A percentile compares a stretch with the other conserved stretches of the same genome.
phyloP scores from a whole-genome alignment of 2,329 filamentous ascomycete species.

The Ophiostoma australiae region DNA sequence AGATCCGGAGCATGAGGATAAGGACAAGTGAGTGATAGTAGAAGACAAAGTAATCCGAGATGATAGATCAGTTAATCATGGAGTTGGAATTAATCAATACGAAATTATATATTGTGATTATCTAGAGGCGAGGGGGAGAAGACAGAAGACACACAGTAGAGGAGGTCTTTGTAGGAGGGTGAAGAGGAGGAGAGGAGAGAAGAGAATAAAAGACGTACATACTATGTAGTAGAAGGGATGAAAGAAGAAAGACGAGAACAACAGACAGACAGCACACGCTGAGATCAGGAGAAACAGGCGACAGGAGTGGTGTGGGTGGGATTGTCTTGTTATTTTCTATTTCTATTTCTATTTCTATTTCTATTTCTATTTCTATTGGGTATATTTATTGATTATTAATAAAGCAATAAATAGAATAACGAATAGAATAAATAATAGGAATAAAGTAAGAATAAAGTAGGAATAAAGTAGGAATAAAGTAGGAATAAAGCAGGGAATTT shows the following conservation, averaged over 20 bases:
- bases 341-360: too few relatives aligned
- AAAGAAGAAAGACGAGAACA: neutral
- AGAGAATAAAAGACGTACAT: neutral
- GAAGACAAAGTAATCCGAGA: too few relatives aligned
- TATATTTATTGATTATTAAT: neutral
- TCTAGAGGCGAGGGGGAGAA: slow-evolving; percentile 28
- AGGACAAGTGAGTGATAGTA: too few relatives aligned
- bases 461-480: neutral
- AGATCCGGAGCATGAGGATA: too few relatives aligned
- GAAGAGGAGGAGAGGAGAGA: neutral
- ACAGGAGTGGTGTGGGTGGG: too few relatives aligned
- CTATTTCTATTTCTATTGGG: too few relatives aligned
- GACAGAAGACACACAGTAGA: neutral
- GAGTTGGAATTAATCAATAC: too few relatives aligned
- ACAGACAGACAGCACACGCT: neutral
- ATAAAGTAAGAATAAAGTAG: slow-evolving; percentile 1
- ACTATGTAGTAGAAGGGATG: too few relatives aligned
- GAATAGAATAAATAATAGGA: slow-evolving; percentile 6
- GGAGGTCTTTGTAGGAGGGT: neutral
- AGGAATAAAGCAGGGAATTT: neutral
- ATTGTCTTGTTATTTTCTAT: too few relatives aligned
- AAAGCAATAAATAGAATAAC: neutral
- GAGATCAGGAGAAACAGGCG: too few relatives aligned
- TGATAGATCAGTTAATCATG: too few relatives aligned
- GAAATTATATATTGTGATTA: too few relatives aligned